These are phyloP conservation scores for Boeremia lycopersici DNA, from an alignment of 2,329 filamentous ascomycete genomes.

Conservation along the genomic window DNA sequence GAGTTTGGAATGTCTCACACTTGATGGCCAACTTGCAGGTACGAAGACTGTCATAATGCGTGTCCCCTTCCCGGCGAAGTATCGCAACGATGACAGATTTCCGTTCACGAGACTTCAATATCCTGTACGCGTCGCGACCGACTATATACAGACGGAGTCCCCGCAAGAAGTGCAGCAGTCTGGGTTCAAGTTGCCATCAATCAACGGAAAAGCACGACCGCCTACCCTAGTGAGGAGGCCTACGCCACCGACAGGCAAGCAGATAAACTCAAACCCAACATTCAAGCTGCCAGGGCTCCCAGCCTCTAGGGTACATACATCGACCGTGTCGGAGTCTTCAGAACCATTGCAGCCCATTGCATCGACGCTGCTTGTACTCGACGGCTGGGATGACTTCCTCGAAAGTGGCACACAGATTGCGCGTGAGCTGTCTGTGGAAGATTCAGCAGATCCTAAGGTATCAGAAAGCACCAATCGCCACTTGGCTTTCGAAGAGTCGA, in stretches of 20 bases:
- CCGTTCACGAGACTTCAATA: constrained; percentile 41
- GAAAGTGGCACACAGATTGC: constrained; percentile 55
- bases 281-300: constrained; percentile 38
- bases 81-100: constrained; percentile 35
- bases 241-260: constrained; percentile 1
- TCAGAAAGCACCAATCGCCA: neutral
- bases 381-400: constrained; percentile 50
- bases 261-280: constrained; percentile 19
- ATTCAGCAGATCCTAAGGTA: too few species aligned
- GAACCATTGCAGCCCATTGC: neutral
- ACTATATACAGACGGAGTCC: constrained; percentile 9
- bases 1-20: constrained; percentile 40
- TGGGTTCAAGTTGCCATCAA: constrained; percentile 31
- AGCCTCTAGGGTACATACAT: constrained; percentile 25
- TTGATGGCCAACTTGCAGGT: constrained; percentile 43
- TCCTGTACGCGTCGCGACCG: constrained; percentile 38
- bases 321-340: neutral
- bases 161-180: constrained; percentile 17
- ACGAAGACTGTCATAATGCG: constrained; percentile 41
- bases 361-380: constrained; percentile 3
- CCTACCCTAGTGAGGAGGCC: constrained; percentile 16
- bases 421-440: constrained; percentile 46
- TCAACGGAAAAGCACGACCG: constrained; percentile 14
- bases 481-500: neutral
- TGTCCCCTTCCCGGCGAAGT: constrained; percentile 34